Base-by-base conservation (phyloP, 2,329 filamentous ascomycete species). In the Paecilomyces niveus region DNA sequence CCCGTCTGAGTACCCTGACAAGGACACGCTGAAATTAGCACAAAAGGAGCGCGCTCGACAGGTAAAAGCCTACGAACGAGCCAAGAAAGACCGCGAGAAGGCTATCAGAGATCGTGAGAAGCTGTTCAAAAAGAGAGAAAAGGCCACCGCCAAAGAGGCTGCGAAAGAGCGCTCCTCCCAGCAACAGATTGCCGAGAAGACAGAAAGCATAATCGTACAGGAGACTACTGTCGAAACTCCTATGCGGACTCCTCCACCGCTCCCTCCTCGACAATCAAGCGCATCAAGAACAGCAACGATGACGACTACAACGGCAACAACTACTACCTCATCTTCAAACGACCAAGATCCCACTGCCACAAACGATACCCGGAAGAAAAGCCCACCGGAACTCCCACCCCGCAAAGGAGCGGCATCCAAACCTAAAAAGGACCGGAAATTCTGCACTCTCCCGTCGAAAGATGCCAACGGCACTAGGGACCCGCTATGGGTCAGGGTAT, bases 401-500 rank as follows among this genome's bases (percentile, higher is more conserved):
- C 54, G 49, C 11, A 26, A 54, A 21, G 32, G 32, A 8, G 56
- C 54, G 7, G 64, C 60, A 31, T 59, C 57, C 6, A 64, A 64
- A 29, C 50, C 33, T 54, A 55, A 72, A 53, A 87, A 87, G 65
- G 80, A 88, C 55, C 83, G 85, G 59, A 93, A 89, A 67, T 96
- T 97, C 72, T 94, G 91, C 74, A 85, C 86, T 65, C 74, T 93
- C 2, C 90, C 83, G 0, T 76, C 89, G 0, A 79, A 78, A 54
- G 78, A 82, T 55, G 74, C 78, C 21, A 75, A 72, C 56, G 85
- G 85, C 6, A 76, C 79, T 60, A 76, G 80, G 51, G 90, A 96
- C 70, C 76, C 82, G 3, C 84, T 86, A 15, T 96, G 92, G 92
- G 78, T 92, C 0, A 81, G 87, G 52, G 83, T 96, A 2, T 87